phyloP scores from a whole-genome alignment of 2,329 filamentous ascomycete genomes.

The Ophiocordyceps camponoti-floridani region DNA sequence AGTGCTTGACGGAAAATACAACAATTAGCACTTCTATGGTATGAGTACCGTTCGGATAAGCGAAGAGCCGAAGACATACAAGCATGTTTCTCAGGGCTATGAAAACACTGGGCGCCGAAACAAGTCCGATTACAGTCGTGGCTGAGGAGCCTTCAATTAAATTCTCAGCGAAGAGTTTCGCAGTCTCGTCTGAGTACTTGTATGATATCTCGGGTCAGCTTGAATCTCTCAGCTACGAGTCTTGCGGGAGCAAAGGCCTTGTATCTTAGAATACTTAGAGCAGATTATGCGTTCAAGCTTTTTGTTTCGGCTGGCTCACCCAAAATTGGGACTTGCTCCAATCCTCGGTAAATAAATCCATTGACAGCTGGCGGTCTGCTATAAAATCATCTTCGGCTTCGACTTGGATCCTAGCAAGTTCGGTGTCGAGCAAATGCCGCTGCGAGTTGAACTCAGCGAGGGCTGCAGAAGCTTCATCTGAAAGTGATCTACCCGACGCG shows the following conservation, averaged over 20 bases:
- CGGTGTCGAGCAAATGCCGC: too few relatives aligned
- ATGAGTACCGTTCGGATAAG: not conserved
- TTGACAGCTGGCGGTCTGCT: slow-evolving; percentile 21
- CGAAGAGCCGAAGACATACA: slow-evolving; percentile 18
- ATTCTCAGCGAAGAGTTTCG: slow-evolving; percentile 41
- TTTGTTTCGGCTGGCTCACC: slow-evolving; percentile 25
- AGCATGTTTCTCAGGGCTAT: slow-evolving; percentile 56
- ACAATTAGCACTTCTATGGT: not conserved
- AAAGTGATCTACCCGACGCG: too few relatives aligned
- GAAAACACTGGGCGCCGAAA: slow-evolving; percentile 64
- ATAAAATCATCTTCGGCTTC: too few relatives aligned
- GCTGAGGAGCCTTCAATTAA: slow-evolving; percentile 42
- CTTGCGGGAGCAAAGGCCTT: too few relatives aligned
- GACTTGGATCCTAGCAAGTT: too few relatives aligned
- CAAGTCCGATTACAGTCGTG: slow-evolving; percentile 44
- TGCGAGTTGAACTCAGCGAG: too few relatives aligned
- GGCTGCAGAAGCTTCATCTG: too few relatives aligned
- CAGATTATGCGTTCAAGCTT: slow-evolving; percentile 1
- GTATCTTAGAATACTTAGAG: not conserved
- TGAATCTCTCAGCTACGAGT: too few relatives aligned
- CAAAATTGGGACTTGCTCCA: slow-evolving; percentile 79
- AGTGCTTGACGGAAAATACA: slow-evolving; percentile 2
- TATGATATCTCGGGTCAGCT: too few relatives aligned
- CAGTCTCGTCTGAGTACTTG: slow-evolving; percentile 57
- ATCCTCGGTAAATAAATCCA: slow-evolving; percentile 60